Base-by-base conservation (phyloP, 306 rosid species). In the Oxytropis ochrocephala region DNA sequence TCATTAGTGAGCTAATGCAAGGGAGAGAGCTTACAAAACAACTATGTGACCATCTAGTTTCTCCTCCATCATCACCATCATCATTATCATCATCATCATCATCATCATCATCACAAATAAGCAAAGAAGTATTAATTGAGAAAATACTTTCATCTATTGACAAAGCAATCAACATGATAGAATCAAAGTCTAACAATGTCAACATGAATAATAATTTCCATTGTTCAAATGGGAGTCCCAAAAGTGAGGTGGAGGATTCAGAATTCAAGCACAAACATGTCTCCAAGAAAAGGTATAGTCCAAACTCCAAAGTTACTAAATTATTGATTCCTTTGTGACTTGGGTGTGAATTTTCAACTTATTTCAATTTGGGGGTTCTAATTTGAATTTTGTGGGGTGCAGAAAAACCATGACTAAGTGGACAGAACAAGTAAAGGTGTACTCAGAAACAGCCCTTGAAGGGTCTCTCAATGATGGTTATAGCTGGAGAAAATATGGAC, bases 401-500 rank as follows among this genome's bases (percentile, higher is more conserved):
- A 92, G 98, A 75, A 92, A 85, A 81, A 75, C 72, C 52, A 54
- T 77, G 81, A 49, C 83, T 18, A 80, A 21, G 29, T 73, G 88
- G 93, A 88, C 83, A 62, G 72, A 86, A 10, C 74, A 85, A 78
- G 84, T 92, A 67, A 86, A 76, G 85, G 73, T 88, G 60, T 48
- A 59, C 39, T 41, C 82, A 21, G 88, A 38, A 68, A 49, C 88
- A 57, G 81, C 74, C 7, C 18, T 47, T 32, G 95, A 82, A 4
- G 95, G 88, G 38, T 66, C 81, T 33, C 35, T 53, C 14, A 74
- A 78, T 29, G 98, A 92, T 77, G 92, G 93, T n/a, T 73, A 77
- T 41, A 80, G 80, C 82, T 92, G 98, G 98, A 92, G 98, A 80
- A 92, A 92, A 73, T 92, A 92, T 75, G 98, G 98, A 2, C 96